Conservation (phyloP, 306 rosid genomes). For the Castanea crenata region DNA sequence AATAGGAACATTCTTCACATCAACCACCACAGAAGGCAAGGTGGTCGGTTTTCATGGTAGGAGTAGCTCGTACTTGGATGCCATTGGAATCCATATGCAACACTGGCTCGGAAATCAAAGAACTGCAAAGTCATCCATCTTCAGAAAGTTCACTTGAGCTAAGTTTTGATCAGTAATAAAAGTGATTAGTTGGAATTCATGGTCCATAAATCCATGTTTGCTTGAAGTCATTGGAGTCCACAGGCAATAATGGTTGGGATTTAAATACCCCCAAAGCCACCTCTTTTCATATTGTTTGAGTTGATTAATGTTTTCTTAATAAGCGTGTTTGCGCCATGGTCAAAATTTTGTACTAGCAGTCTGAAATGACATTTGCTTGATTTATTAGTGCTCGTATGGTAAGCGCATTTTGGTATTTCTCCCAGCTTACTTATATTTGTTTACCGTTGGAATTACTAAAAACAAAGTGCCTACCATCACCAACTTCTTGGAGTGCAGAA, state of each 20-base stretch:
- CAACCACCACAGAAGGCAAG: conserved; percentile 83
- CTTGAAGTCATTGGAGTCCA: no score
- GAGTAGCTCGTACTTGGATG: conserved; percentile 85
- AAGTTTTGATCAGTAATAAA: neutral
- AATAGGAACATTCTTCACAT: conserved; percentile 84
- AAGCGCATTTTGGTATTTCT: no score
- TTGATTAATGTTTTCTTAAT: neutral
- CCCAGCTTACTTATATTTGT: no score
- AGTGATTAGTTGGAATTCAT: neutral
- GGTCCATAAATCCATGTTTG: neutral
- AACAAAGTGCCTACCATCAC: no score
- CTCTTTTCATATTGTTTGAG: neutral
- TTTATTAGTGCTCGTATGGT: neutral
- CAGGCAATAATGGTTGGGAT: no score
- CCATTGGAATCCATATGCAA: conserved; percentile 93
- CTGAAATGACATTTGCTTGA: neutral
- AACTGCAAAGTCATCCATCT: conserved; percentile 48
- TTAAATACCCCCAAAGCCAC: no score
- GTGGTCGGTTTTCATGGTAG: conserved; percentile 87
- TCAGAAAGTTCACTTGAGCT: conserved; percentile 52
- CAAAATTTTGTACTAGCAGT: neutral
- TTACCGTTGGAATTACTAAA: no score
- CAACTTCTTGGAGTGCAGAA: no score
- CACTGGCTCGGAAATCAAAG: conserved; percentile 89
- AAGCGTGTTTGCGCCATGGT: neutral